These are phyloP conservation scores for Mortierella antarctica DNA, from an alignment of 192 early-diverging fungal genomes.

Conservation along the genomic window DNA sequence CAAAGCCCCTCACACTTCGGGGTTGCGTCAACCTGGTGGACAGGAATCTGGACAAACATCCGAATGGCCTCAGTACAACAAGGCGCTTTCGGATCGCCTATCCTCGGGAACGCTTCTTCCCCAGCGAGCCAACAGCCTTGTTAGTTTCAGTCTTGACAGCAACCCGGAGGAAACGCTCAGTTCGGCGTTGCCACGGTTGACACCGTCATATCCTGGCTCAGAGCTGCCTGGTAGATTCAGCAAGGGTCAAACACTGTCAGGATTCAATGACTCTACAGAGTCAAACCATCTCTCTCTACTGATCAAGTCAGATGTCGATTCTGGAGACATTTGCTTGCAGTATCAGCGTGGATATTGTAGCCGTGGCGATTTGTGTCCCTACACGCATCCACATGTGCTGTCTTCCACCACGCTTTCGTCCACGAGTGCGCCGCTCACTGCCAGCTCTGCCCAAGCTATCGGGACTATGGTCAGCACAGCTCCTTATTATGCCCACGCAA, in stretches of 20 bases:
- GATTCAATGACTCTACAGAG: slow-evolving; percentile 36
- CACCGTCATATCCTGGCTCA: slow-evolving; percentile 59
- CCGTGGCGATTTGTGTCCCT: slow-evolving; percentile 66
- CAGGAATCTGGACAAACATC: slow-evolving; percentile 59
- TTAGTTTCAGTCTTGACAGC: slow-evolving; percentile 33
- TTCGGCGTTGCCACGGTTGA: slow-evolving; percentile 49
- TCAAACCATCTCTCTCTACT: slow-evolving; percentile 20
- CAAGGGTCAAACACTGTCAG: slow-evolving; percentile 30
- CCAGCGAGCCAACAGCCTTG: slow-evolving; percentile 50
- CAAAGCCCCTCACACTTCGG: slow-evolving; percentile 45
- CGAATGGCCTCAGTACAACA: slow-evolving; percentile 57
- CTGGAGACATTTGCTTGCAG: slow-evolving; percentile 50
- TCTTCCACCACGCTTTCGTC: slow-evolving; percentile 29
- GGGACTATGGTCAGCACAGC: slow-evolving; percentile 40
- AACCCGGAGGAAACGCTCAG: slow-evolving; percentile 43
- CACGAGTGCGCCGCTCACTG: slow-evolving; percentile 25
- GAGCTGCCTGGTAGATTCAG: slow-evolving; percentile 51
- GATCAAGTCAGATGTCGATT: slow-evolving; percentile 26
- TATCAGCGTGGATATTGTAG: slow-evolving; percentile 59
- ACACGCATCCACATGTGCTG: slow-evolving; percentile 52
- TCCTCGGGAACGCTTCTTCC: slow-evolving; percentile 30
- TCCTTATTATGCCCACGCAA: slow-evolving; percentile 29
- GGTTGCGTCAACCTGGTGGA: slow-evolving; percentile 55
- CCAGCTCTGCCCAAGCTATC: slow-evolving; percentile 28
- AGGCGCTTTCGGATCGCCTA: slow-evolving; percentile 33